Conservation (phyloP, 1,139 yeast genomes). For the Kodamaea derodonti region DNA sequence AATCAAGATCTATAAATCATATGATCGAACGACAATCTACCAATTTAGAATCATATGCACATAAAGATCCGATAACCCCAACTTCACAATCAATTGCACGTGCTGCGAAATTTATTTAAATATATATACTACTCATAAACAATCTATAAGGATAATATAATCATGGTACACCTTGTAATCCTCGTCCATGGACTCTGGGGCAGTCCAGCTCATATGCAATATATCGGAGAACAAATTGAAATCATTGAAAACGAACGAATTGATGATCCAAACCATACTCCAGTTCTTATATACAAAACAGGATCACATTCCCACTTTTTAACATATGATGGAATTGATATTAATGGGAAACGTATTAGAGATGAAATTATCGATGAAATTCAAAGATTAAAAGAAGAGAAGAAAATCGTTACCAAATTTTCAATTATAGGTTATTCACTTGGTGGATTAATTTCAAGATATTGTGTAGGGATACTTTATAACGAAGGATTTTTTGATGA, state of each 20-base stretch:
- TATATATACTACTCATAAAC: no score
- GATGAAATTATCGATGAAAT: constrained; percentile 58
- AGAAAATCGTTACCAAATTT: constrained; percentile 43
- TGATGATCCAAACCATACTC: constrained; percentile 16
- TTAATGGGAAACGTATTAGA: constrained; percentile 74
- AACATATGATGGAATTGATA: constrained; percentile 84
- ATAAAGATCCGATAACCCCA: no score
- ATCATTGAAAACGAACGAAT: constrained; percentile 9
- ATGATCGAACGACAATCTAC: no score
- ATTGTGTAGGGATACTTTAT: constrained; percentile 68
- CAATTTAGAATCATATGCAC: no score
- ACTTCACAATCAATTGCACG: no score
- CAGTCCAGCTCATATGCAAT: constrained; percentile 60
- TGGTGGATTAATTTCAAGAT: constrained; percentile 77
- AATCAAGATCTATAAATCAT: no score
- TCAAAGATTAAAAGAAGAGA: constrained; percentile 19
- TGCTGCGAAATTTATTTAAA: no score
- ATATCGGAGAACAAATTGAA: constrained; percentile 42
- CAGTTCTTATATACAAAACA: constrained; percentile 52
- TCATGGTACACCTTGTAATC: constrained; percentile 52
- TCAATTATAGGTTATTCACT: constrained; percentile 78
- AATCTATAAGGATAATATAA: no score
- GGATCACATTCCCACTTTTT: constrained; percentile 62
- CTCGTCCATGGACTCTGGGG: constrained; percentile 90
- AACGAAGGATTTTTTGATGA: constrained; percentile 49